phyloP scores from a whole-genome alignment of 2,329 filamentous ascomycete genomes.

The Massarina eburnea region DNA sequence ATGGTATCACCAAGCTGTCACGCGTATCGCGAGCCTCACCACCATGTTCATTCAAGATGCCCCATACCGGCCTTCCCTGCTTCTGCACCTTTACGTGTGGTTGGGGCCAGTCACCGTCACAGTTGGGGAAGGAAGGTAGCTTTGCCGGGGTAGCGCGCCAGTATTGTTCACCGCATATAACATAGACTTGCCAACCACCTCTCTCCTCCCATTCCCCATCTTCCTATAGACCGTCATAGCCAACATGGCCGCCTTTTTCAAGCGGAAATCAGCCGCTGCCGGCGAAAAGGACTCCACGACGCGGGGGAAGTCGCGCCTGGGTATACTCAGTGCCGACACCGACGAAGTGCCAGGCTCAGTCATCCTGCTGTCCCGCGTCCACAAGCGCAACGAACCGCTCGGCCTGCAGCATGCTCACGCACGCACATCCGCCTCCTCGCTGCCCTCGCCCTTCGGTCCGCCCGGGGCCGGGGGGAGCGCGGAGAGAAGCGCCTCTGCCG shows the following conservation, averaged over 20 bases:
- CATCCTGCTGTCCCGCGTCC: constrained; percentile 57
- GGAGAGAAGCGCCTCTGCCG: constrained; percentile 20
- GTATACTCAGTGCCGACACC: constrained; percentile 79
- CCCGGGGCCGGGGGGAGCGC: constrained; percentile 15
- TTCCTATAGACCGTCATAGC: neutral
- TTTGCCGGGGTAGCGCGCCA: neutral
- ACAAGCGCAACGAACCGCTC: constrained; percentile 63
- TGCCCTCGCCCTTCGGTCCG: constrained; percentile 38
- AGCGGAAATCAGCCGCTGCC: too few relatives aligned
- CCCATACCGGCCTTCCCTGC: too few relatives aligned
- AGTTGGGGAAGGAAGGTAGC: too few relatives aligned
- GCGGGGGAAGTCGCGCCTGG: constrained; percentile 58
- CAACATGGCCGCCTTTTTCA: constrained; percentile 11
- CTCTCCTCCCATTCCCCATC: neutral
- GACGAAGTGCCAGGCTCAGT: constrained; percentile 81
- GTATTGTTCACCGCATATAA: neutral
- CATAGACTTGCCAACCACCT: neutral
- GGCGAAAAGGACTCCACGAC: constrained; percentile 12
- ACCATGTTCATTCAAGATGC: too few relatives aligned
- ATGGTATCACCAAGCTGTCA: too few relatives aligned
- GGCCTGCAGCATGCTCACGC: constrained; percentile 65
- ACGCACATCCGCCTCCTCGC: constrained; percentile 58
- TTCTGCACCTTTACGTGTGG: too few relatives aligned
- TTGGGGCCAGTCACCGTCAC: too few relatives aligned
- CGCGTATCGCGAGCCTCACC: too few relatives aligned